These are phyloP conservation scores for Apiotrichum porosum DNA, from an alignment of 1,284 basidiomycete species.

Conservation along the genomic window DNA sequence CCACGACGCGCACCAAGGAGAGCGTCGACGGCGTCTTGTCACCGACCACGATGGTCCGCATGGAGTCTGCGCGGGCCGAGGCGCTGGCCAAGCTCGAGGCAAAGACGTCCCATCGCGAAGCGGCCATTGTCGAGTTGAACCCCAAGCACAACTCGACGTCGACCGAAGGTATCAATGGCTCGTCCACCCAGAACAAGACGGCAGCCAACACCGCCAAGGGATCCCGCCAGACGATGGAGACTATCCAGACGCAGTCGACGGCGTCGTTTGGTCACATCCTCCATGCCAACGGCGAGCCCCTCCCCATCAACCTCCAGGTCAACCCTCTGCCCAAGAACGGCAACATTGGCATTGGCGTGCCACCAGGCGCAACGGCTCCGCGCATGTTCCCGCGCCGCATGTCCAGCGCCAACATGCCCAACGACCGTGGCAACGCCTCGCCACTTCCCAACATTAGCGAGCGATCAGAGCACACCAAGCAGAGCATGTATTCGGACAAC, in stretches of 20 bases:
- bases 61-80: not conserved
- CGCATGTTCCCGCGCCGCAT: not conserved
- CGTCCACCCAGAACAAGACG: not conserved
- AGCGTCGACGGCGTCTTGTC: too few species aligned
- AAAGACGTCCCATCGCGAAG: not conserved
- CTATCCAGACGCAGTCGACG: conserved; percentile 7
- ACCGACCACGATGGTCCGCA: too few species aligned
- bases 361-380: not conserved
- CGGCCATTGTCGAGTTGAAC: too few species aligned
- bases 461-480: too few species aligned
- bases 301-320: conserved; percentile 19
- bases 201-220: not conserved
- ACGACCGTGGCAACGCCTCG: too few species aligned
- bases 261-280: conserved; percentile 45
- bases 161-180: too few species aligned
- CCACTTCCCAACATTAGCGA: too few species aligned
- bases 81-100: not conserved
- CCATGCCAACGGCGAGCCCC: conserved; percentile 31
- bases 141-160: too few species aligned
- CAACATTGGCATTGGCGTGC: not conserved
- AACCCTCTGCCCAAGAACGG: not conserved
- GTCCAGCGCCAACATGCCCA: too few species aligned
- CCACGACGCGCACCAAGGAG: too few species aligned
- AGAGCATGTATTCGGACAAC: too few species aligned
- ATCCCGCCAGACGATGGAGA: conserved; percentile 3